Conservation (phyloP, 1,139 yeast genomes). For the Geotrichum citri-aurantii region DNA sequence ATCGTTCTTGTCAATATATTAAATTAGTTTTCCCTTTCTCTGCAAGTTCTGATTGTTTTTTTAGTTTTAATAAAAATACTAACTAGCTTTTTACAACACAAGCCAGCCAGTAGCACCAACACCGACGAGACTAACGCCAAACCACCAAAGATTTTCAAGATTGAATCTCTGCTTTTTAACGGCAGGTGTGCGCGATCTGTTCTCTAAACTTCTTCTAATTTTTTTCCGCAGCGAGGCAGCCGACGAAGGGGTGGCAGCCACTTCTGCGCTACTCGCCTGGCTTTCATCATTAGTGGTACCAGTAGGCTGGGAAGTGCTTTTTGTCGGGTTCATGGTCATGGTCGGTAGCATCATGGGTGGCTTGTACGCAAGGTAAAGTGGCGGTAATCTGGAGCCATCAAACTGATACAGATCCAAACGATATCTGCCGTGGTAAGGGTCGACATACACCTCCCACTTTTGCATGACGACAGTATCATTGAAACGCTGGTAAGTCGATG, state of each 20-base stretch:
- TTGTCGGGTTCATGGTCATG: slow-evolving; percentile 77
- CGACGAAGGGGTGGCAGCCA: slow-evolving; percentile 22
- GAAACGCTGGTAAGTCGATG: slow-evolving; percentile 66
- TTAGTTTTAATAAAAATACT: neutral
- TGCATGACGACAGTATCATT: slow-evolving; percentile 58
- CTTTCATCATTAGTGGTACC: slow-evolving; percentile 24
- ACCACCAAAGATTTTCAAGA: slow-evolving; percentile 50
- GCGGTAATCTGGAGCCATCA: slow-evolving; percentile 81
- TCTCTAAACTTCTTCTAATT: slow-evolving; percentile 70
- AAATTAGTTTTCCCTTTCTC: too few relatives aligned
- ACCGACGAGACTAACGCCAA: slow-evolving; percentile 39
- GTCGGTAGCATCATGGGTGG: slow-evolving; percentile 98
- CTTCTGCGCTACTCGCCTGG: slow-evolving; percentile 20
- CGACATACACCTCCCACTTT: slow-evolving; percentile 54
- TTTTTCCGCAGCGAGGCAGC: slow-evolving; percentile 37
- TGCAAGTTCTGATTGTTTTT: neutral
- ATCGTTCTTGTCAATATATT: too few relatives aligned
- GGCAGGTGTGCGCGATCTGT: slow-evolving; percentile 75
- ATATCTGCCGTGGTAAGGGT: slow-evolving; percentile 77
- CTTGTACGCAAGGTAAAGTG: slow-evolving; percentile 80
- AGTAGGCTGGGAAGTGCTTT: slow-evolving; percentile 33
- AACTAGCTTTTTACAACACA: slow-evolving; percentile 21
- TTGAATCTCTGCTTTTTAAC: slow-evolving; percentile 43
- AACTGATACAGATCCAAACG: slow-evolving; percentile 67
- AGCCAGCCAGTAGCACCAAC: slow-evolving; percentile 41